Evolutionary conservation across 2,329 filamentous ascomycete genomes (phyloP).

Genomic region (Claviceps sorghi): DNA sequence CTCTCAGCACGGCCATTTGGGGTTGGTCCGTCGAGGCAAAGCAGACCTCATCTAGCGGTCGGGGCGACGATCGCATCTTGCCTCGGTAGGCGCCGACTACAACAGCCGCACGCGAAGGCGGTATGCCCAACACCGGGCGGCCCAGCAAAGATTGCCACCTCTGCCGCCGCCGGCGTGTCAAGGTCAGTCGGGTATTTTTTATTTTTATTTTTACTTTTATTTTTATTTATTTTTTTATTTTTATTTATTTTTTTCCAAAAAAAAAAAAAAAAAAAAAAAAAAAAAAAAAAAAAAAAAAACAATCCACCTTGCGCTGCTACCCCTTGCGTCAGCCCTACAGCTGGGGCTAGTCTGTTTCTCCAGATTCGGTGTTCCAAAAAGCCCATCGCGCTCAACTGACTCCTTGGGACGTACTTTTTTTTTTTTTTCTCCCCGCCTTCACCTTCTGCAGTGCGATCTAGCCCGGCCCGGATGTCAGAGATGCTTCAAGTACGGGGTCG

Average conservation of each 20-base stretch:
- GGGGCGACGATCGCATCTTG: too few relatives aligned
- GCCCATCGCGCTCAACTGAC: neutral
- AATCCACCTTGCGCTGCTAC: too few relatives aligned
- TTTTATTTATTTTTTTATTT: neutral
- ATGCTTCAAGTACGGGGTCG: constrained; percentile 26
- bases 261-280: too few relatives aligned
- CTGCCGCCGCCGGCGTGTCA: constrained; percentile 25
- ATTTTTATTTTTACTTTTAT: too few relatives aligned
- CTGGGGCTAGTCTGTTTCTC: neutral
- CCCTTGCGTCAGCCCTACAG: neutral
- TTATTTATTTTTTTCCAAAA: too few relatives aligned
- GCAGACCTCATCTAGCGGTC: too few relatives aligned
- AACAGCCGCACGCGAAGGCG: neutral
- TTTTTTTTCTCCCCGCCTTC: too few relatives aligned
- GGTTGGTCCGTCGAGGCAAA: neutral
- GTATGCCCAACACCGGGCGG: constrained; percentile 27
- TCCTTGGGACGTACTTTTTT: neutral
- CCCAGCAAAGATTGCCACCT: constrained; percentile 27
- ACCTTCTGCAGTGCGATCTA: constrained; percentile 22
- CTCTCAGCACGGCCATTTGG: neutral
- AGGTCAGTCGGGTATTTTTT: constrained; percentile 16
- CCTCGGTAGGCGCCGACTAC: too few relatives aligned
- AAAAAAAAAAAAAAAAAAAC: too few relatives aligned
- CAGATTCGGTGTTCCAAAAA: neutral
- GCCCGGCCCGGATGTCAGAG: constrained; percentile 23